A percentile compares a stretch with the other conserved stretches of the same genome.
Evolutionary conservation across 2,329 filamentous ascomycete species (phyloP).

Genomic region (Xylaria multiplex): DNA sequence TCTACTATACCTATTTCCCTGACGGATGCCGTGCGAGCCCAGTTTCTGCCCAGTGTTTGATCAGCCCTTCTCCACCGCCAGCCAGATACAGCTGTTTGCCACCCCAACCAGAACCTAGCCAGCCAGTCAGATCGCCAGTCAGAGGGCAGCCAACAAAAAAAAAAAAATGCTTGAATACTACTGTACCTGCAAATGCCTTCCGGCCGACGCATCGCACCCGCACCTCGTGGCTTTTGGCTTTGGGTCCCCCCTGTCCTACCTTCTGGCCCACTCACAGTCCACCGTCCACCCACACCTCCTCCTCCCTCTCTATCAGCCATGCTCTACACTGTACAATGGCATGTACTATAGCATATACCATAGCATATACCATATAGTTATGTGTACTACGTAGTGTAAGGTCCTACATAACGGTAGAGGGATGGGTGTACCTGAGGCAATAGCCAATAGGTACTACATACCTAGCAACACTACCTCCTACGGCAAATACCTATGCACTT

Average conservation of each 20-base stretch:
- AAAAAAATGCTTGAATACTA: slow-evolving; percentile 9
- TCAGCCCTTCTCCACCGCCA: slow-evolving; percentile 16
- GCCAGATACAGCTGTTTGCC: slow-evolving; percentile 13
- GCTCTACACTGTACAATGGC: too few species aligned
- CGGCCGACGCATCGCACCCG: slow-evolving; percentile 22
- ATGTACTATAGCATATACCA: not conserved
- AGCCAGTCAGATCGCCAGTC: not conserved
- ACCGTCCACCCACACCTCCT: not conserved
- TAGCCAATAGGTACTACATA: too few species aligned
- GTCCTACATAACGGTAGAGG: too few species aligned
- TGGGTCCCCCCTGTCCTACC: slow-evolving; percentile 17
- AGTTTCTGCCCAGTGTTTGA: slow-evolving; percentile 27
- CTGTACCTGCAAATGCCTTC: slow-evolving; percentile 10
- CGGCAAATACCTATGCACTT: too few species aligned
- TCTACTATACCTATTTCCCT: slow-evolving; percentile 3
- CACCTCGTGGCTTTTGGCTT: slow-evolving; percentile 31
- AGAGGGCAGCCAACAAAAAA: too few species aligned
- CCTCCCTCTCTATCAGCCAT: not conserved
- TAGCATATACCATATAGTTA: too few species aligned
- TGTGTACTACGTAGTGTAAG: too few species aligned
- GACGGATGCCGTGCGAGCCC: slow-evolving; percentile 14
- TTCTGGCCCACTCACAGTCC: slow-evolving; percentile 23
- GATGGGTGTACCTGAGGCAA: too few species aligned
- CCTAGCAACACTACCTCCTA: too few species aligned
- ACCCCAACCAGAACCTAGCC: not conserved